These are phyloP conservation scores for Lentinula novae-zelandiae DNA, from an alignment of 1,284 basidiomycete genomes.

Conservation along the genomic window DNA sequence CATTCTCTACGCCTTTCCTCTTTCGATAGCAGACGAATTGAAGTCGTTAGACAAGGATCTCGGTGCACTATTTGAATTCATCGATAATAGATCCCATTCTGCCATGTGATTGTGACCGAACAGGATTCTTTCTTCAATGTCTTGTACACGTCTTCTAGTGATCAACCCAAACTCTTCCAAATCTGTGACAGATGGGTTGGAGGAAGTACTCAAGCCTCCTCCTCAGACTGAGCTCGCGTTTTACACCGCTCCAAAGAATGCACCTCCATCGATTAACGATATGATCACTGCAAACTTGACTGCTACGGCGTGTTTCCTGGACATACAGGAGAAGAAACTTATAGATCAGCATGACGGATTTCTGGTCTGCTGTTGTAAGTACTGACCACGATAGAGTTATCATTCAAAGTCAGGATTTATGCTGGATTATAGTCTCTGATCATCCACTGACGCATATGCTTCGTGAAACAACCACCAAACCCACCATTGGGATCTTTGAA, in stretches of 20 bases:
- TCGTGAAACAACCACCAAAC: constrained; percentile 28
- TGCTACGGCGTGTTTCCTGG: constrained; percentile 25
- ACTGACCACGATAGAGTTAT: background rate
- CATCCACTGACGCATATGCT: constrained; percentile 32
- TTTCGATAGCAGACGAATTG: too few relatives aligned
- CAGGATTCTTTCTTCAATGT: background rate
- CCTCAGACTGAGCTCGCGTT: constrained; percentile 25
- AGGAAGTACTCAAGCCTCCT: constrained; percentile 22
- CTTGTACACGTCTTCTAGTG: constrained; percentile 20
- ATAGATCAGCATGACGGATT: constrained; percentile 30
- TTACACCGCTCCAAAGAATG: constrained; percentile 28
- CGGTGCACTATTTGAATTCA: too few relatives aligned
- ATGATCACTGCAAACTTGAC: constrained; percentile 26
- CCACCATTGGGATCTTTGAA: constrained; percentile 30
- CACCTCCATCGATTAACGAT: constrained; percentile 29
- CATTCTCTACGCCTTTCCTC: too few relatives aligned
- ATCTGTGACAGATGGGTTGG: constrained; percentile 29
- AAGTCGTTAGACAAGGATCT: too few relatives aligned
- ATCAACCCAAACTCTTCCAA: constrained; percentile 34
- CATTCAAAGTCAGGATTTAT: background rate
- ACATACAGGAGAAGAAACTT: constrained; percentile 22
- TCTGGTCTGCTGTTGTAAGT: constrained; percentile 35
- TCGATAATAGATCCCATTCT: too few relatives aligned
- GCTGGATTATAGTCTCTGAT: constrained; percentile 29
- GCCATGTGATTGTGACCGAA: background rate